A percentile compares a stretch with the other conserved stretches of the same genome.
These are phyloP conservation scores for Paecilomyces niveus DNA, from an alignment of 2,329 filamentous ascomycete genomes.

Conservation along the genomic window DNA sequence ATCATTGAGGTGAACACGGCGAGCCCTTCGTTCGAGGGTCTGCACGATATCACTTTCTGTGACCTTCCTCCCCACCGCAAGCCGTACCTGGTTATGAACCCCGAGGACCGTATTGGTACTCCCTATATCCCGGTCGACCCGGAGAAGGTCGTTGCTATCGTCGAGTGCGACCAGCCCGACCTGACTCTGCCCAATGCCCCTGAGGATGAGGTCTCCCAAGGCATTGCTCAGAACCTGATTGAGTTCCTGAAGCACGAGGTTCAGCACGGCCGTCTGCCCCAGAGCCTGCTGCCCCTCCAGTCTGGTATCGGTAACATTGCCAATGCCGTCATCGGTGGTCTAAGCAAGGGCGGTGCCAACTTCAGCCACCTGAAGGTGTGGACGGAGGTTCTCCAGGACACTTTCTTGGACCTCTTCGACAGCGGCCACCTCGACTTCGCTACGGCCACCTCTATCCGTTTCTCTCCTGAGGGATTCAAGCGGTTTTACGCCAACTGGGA, in stretches of 20 bases:
- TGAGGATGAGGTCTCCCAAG: conserved; percentile 63
- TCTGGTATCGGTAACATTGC: conserved; percentile 90
- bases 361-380: conserved; percentile 86
- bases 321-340: conserved; percentile 81
- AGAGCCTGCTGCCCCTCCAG: conserved; percentile 72
- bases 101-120: conserved; percentile 79
- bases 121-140: conserved; percentile 77
- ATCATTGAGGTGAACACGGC: conserved; percentile 90
- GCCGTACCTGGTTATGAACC: conserved; percentile 77
- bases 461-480: conserved; percentile 84
- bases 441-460: conserved; percentile 81
- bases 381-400: conserved; percentile 90
- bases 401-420: conserved; percentile 89
- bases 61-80: conserved; percentile 73
- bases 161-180: conserved; percentile 80
- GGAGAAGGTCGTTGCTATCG: conserved; percentile 73
- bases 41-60: conserved; percentile 89
- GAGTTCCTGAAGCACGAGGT: conserved; percentile 86
- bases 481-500: conserved; percentile 87
- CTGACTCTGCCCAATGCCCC: conserved; percentile 66
- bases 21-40: conserved; percentile 74
- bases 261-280: conserved; percentile 64
- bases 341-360: conserved; percentile 64
- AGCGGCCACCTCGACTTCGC: conserved; percentile 81
- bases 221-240: conserved; percentile 73